phyloP scores from a whole-genome alignment of 805 yeast species.

The Teunomyces aglyptinius region DNA sequence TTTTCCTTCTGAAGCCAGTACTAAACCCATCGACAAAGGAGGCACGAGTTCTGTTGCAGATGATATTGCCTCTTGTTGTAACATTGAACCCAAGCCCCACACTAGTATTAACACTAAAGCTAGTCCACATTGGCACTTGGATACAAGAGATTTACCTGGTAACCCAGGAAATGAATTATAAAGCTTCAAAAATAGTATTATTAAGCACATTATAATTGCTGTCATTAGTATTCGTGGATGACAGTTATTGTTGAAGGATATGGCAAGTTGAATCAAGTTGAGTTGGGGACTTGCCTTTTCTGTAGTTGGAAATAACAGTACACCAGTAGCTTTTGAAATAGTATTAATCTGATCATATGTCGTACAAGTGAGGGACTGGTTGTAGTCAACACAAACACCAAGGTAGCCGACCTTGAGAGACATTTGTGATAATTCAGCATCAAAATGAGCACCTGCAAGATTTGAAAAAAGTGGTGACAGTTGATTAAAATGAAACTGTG shows the following conservation, averaged over 20 bases:
- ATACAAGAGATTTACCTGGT: constrained; percentile 41
- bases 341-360: constrained; percentile 24
- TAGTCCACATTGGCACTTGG: constrained; percentile 12
- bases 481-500: constrained; percentile 48
- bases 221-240: constrained; percentile 56
- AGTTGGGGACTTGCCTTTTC: constrained; percentile 22
- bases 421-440: constrained; percentile 37
- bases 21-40: constrained; percentile 49
- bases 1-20: constrained; percentile 44
- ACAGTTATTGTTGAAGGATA: constrained; percentile 44
- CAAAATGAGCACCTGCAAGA: constrained; percentile 25
- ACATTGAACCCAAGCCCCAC: constrained; percentile 68
- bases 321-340: constrained; percentile 26
- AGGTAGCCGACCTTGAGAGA: constrained; percentile 53
- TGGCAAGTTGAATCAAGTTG: constrained; percentile 48
- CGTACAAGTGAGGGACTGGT: constrained; percentile 35
- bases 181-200: constrained; percentile 39
- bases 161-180: constrained; percentile 49
- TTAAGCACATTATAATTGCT: constrained; percentile 42
- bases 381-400: constrained; percentile 51
- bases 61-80: constrained; percentile 56
- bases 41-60: constrained; percentile 45
- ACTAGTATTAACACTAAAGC: constrained; percentile 32
- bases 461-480: constrained; percentile 42
- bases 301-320: constrained; percentile 30